These are phyloP conservation scores for Pisolithus sp. DNA, from an alignment of 768 basidiomycete genomes.

Conservation along the genomic window DNA sequence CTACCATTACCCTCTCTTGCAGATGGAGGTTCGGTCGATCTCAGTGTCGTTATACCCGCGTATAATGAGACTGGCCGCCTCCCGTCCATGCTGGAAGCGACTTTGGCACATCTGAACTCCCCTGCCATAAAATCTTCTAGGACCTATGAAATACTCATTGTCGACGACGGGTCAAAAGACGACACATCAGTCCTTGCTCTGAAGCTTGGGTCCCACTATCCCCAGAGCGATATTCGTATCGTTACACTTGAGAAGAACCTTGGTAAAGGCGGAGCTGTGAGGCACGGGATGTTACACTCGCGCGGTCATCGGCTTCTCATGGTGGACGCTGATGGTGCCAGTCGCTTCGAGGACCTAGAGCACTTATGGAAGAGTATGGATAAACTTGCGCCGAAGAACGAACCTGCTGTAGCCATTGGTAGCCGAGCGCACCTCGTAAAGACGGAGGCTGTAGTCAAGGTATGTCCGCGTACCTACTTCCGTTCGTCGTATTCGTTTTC, in stretches of 20 bases:
- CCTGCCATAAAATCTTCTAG: conserved; percentile 31
- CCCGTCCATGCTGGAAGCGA: conserved; percentile 75
- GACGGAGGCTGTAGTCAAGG: conserved; percentile 92
- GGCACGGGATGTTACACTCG: conserved; percentile 83
- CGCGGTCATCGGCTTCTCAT: conserved; percentile 77
- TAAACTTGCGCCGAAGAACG: conserved; percentile 40
- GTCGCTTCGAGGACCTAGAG: conserved; percentile 79
- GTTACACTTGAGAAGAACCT: too few species aligned
- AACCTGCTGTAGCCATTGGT: conserved; percentile 69
- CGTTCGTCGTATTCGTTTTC: neutral
- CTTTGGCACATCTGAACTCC: conserved; percentile 57
- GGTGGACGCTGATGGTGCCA: conserved; percentile 94
- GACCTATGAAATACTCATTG: conserved; percentile 75
- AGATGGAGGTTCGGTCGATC: conserved; percentile 55
- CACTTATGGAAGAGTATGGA: conserved; percentile 75
- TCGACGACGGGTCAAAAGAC: conserved; percentile 88
- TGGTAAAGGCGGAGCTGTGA: conserved; percentile 93
- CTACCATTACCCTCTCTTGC: conserved; percentile 50
- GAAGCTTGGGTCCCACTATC: conserved; percentile 50
- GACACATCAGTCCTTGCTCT: conserved; percentile 63
- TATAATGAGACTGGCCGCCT: conserved; percentile 74
- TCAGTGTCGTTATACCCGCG: conserved; percentile 82
- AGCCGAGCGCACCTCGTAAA: conserved; percentile 90
- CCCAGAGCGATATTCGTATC: conserved; percentile 62
- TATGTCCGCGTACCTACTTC: conserved; percentile 27